Evolutionary conservation across 2,329 filamentous ascomycete species (phyloP), one percentile per base, ranked within the genome.

Genomic region (Penicillium sp.): DNA sequence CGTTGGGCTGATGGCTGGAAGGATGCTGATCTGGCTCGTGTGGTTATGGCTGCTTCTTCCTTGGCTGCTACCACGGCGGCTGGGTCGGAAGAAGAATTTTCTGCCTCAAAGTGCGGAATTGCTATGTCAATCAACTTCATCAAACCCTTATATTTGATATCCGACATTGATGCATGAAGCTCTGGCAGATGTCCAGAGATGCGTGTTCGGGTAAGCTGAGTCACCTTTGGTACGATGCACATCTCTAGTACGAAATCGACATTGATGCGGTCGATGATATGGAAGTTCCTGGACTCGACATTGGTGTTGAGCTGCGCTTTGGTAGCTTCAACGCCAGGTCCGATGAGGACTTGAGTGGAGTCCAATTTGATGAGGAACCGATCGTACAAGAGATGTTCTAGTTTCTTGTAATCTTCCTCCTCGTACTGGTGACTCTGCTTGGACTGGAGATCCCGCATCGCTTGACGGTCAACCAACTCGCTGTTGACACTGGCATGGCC

Each of bases 121-220:
- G 94, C 92, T 53, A 96, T 91, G 56, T 99, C 93, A 58, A 99
- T 93, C 40, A 99, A 81, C 65, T 86, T 92, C 94, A 99, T 99
- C 56, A 99, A 73, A 42, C 85, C 92, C 77, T 97, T 99, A 78
- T 99, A 99, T 71, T 99, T 99, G 35, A 86, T 86, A 66, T 99
- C 95, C 0, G 94, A 97, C 35, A 95, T 87, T 0, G 89, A 90
- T 10, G 90, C 94, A 70, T 97, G 93, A 1, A 99, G 80, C 48
- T 97, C 86, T 0, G 95, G 94, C 49, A 99, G 79, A 64, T 95
- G 91, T 2, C 94, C 94, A 1, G 91, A 95, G 32, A 99, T 85
- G 57, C 90, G 88, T 62, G 97, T 87, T 66, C 94, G 94, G 13
- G 94, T 95, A 45, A 99, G 78, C 59, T 97, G 95, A 0, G 93